A percentile compares a stretch with the other conserved stretches of the same genome.
phyloP scores from a whole-genome alignment of 768 basidiomycete genomes.

The Lactarius pseudohatsudake region DNA sequence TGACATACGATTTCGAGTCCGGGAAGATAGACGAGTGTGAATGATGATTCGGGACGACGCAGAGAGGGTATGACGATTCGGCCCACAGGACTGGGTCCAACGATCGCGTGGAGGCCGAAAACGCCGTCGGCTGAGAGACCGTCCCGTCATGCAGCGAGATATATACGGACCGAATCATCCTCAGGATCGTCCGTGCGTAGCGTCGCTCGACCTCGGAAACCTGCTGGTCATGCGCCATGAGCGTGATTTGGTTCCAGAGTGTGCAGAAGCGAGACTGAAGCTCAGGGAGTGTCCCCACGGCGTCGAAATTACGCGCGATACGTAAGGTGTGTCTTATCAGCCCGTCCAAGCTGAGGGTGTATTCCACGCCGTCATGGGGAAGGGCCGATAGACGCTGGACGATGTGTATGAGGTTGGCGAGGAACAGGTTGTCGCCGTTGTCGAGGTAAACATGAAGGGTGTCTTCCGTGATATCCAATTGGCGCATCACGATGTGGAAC shows the following conservation, averaged over 20 bases:
- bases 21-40: neutral
- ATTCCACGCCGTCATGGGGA: neutral
- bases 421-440: conserved; percentile 22
- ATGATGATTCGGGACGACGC: conserved; percentile 12
- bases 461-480: conserved; percentile 13
- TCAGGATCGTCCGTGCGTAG: conserved; percentile 19
- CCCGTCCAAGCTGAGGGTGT: conserved; percentile 15
- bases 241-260: conserved; percentile 20
- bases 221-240: conserved; percentile 9
- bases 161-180: conserved; percentile 21
- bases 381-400: conserved; percentile 7
- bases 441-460: conserved; percentile 9
- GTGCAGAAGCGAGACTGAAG: conserved; percentile 18
- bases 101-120: conserved; percentile 22
- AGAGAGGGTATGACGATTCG: conserved; percentile 19
- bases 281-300: conserved; percentile 15
- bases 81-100: conserved; percentile 22
- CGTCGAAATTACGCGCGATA: conserved; percentile 17
- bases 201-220: conserved; percentile 22
- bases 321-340: conserved; percentile 20
- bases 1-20: neutral
- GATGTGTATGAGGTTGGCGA: conserved; percentile 25
- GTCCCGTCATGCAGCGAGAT: conserved; percentile 24
- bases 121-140: conserved; percentile 17
- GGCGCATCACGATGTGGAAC: conserved; percentile 14